Percentiles rank a stretch among this genome's conserved stretches.
Conservation (phyloP, 495 filamentous ascomycete species). For the Penicillium simplicissimum region DNA sequence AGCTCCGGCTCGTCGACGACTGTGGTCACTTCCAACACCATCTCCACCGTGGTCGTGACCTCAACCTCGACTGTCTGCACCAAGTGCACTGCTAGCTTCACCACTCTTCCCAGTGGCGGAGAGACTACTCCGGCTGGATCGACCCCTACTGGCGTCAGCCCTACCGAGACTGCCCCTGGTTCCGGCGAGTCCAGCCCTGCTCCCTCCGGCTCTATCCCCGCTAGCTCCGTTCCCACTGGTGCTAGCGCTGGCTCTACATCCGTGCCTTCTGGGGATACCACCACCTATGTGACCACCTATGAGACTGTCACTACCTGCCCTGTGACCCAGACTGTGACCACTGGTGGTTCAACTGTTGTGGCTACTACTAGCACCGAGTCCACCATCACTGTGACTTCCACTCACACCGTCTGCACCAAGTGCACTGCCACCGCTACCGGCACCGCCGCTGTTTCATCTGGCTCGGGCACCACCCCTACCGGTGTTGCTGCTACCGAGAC, state of each 20-base stretch:
- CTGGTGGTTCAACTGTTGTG: constrained; percentile 34
- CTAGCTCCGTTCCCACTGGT: constrained; percentile 12
- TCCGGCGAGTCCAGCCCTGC: constrained; percentile 1
- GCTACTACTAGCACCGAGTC: constrained; percentile 41
- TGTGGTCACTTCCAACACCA: constrained; percentile 10
- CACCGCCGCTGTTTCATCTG: constrained; percentile 6
- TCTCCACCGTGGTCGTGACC: constrained; percentile 35
- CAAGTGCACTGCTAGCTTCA: constrained; percentile 29
- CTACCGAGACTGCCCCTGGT: constrained; percentile 2
- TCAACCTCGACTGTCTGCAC: constrained; percentile 13
- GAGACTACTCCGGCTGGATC: not conserved
- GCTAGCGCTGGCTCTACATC: constrained; percentile 12
- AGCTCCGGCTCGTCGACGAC: constrained; percentile 15
- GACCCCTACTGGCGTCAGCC: not conserved
- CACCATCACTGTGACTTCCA: constrained; percentile 36
- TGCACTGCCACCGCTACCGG: constrained; percentile 26
- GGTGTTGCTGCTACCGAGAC: constrained; percentile 17
- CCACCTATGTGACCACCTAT: constrained; percentile 34
- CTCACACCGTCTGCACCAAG: constrained; percentile 40
- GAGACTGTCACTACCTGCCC: constrained; percentile 46
- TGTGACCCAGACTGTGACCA: constrained; percentile 39
- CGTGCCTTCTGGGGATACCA: constrained; percentile 20
- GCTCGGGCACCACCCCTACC: constrained; percentile 1
- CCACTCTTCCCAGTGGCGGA: constrained; percentile 11
- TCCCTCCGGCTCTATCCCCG: constrained; percentile 16